Base-by-base conservation (phyloP, 441 rosid genomes). In the Manihot esculenta region DNA sequence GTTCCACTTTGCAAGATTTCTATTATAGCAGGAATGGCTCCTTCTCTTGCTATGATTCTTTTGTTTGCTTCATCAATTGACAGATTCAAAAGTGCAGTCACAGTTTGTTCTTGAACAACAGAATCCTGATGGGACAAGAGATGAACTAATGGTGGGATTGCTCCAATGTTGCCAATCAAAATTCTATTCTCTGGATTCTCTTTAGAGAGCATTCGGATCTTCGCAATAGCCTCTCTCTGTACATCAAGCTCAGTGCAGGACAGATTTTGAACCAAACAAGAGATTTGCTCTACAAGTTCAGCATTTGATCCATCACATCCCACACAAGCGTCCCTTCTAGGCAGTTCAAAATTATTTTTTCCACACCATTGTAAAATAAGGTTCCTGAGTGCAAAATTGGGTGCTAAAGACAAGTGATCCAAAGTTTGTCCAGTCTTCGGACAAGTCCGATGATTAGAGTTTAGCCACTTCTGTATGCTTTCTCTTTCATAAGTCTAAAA, bases 381-480 rank as follows among this genome's bases (percentile, higher is more conserved):
- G 76, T 84, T 90, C 84, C 82, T 87, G 35, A 94, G 84, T 0
- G 94, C 97, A 55, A 69, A 85, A 74, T 92, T 94, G 1, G 97
- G 92, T 3, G 95, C 92, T 14, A 92, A 68, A 11, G 90, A 80
- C 50, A 85, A 68, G 76, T 92, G 93, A 18, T 70, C 80, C 58
- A 90, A 59, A 13, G 72, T 78, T 58, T 90, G 90, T 49, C 91
- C 80, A 0, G 99, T 87, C 81, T 92, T 90, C 0, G 99, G 99
- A 67, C 99, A 94, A 0, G 91, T 92, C 60, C 79, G 76, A 23
- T 90, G 89, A 12, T 87, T 84, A 0, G 88, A 77, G 49, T 89
- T 91, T 58, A 94, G 73, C 99, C 99, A 92, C 77, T 85, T 91
- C 70, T 86, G 81, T 71, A 94, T 83, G 78, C 97, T 87, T 24